Base-by-base conservation (phyloP, 2,329 filamentous ascomycete species). In the Ophiocordyceps camponoti-saundersi region DNA sequence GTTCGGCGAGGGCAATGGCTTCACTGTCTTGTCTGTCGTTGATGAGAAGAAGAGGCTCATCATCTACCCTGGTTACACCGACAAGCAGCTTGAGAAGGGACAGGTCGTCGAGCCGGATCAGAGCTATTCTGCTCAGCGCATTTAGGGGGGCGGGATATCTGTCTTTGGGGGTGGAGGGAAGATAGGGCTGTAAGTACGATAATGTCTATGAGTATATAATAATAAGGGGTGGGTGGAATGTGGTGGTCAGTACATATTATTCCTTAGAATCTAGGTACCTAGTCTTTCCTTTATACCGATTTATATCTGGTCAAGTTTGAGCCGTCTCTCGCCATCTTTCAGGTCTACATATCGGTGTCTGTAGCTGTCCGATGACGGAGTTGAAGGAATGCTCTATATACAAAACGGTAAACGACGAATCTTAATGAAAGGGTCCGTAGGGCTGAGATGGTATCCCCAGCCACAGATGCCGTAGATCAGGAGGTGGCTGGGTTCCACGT, bases 1-100 rank as follows among this genome's bases (percentile, higher is more conserved):
- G 54, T 77, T 77, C 52, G 74, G 72, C 45, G 48, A 59, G 13
- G 67, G 58, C 50, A 61, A 69, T 23, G 73, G 71, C 52, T 77
- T 76, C 64, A 76, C 72, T 22, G 73, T 69, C 21, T 59, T 77
- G 26, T 63, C 68, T 20, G 67, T 77, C 46, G 65, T 68, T 44
- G 61, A 73, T 59, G 59, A 63, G 51, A 51, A 52, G 46, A 57
- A 63, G 53, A 59, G 59, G 44, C 60, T 65, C 50, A 76, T 77
- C 48, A 57, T 66, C 50, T 77, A 63, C 61, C 72, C 73, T 29
- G 63, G 68, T 40, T 78, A 76, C 56, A 71, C 65, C 53, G 74
- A 77, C 53, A 63, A 61, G 46, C 64, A 75, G 61, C 61, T 77
- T 21, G 58, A 56, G 12, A 57, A 52, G 41, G 70, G 67, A 44